phyloP scores from a whole-genome alignment of 345 rosid species.

The Clausena lansium region DNA sequence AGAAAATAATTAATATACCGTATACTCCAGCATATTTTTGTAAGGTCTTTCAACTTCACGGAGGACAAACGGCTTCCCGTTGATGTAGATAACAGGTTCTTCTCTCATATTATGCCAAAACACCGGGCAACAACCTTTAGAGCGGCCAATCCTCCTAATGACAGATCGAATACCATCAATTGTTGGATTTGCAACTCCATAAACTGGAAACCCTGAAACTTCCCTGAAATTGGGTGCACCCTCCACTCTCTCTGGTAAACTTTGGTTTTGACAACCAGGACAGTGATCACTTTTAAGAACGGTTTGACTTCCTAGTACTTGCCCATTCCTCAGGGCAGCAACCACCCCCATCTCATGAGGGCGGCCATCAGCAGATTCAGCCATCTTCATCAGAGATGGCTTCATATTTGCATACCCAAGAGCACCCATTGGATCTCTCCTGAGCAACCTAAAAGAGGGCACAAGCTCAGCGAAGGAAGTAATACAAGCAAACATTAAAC shows the following conservation, averaged over 20 bases:
- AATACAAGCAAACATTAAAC: background rate
- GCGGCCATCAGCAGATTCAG: conserved; percentile 79
- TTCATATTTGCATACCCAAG: conserved; percentile 70
- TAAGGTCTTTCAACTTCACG: conserved; percentile 97
- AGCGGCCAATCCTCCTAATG: conserved; percentile 79
- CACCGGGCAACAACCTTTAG: conserved; percentile 69
- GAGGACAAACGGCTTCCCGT: conserved; percentile 95
- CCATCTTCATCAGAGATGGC: conserved; percentile 72
- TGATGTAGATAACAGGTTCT: conserved; percentile 96
- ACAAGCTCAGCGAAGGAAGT: conserved; percentile 15
- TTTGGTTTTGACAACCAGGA: conserved; percentile 85
- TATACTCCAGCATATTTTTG: conserved; percentile 94
- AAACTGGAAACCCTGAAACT: conserved; percentile 97
- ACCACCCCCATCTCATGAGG: conserved; percentile 89
- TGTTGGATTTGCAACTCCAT: conserved; percentile 99
- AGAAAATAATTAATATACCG: conserved; percentile 48
- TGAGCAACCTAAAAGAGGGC: conserved; percentile 61
- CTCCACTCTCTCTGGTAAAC: conserved; percentile 86
- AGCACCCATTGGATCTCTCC: conserved; percentile 99
- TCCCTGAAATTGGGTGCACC: conserved; percentile 98
- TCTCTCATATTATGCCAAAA: conserved; percentile 99
- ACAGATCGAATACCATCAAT: conserved; percentile 86
- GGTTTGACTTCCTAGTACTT: conserved; percentile 94
- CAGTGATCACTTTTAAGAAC: conserved; percentile 97
- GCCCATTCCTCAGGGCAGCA: conserved; percentile 90